A percentile compares a stretch with the other conserved stretches of the same genome.
phyloP scores from a whole-genome alignment of 129 eudicot species.

The Flaveria bidentis region DNA sequence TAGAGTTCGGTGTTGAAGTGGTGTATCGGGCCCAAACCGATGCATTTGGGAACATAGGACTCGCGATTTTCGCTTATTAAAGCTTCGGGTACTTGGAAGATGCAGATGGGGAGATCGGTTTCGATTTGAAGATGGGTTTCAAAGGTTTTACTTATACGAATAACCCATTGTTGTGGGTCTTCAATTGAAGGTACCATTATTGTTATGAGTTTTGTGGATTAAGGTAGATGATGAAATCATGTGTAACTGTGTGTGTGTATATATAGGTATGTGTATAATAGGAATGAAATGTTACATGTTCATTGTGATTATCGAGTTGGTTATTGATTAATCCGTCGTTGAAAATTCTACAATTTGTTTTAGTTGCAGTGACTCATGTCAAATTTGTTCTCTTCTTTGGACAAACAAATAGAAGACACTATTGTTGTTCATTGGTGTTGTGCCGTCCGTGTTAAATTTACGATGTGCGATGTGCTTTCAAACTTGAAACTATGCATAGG shows the following conservation, averaged over 20 bases:
- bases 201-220: slow-evolving; percentile 2
- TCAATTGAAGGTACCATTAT: slow-evolving; percentile 28
- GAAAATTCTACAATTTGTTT: slow-evolving; percentile 30
- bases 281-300: background rate
- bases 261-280: background rate
- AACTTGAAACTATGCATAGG: too few species aligned
- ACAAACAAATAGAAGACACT: background rate
- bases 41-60: slow-evolving; percentile 37
- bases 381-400: slow-evolving; percentile 33
- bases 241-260: background rate
- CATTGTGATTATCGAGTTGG: slow-evolving; percentile 33
- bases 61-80: slow-evolving; percentile 32
- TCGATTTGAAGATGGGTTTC: slow-evolving; percentile 33
- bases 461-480: too few species aligned
- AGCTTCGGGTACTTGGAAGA: slow-evolving; percentile 40
- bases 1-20: slow-evolving; percentile 34
- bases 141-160: slow-evolving; percentile 32
- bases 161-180: slow-evolving; percentile 31
- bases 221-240: slow-evolving; percentile 9
- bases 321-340: slow-evolving; percentile 35
- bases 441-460: background rate
- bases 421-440: background rate
- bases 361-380: slow-evolving; percentile 5
- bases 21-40: slow-evolving; percentile 53
- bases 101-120: slow-evolving; percentile 34